Evolutionary conservation across 805 yeast species (phyloP).

Genomic region (Candida germanica): DNA sequence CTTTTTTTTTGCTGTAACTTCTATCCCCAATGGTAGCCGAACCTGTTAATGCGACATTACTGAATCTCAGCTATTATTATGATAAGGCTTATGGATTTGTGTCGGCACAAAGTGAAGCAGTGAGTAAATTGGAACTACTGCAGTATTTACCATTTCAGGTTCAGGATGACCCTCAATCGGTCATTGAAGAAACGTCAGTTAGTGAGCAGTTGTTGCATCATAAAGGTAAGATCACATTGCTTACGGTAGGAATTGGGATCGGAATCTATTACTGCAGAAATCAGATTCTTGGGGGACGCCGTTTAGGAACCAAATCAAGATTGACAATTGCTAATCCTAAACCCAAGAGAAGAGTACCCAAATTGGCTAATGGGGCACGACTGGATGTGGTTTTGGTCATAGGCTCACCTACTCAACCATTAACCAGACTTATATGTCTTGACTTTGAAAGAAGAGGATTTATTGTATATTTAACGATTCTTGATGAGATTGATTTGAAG

Average conservation of each 20-base stretch:
- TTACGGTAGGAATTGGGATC: constrained; percentile 27
- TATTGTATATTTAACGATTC: constrained; percentile 73
- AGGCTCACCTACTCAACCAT: constrained; percentile 75
- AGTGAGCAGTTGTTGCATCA: constrained; percentile 3
- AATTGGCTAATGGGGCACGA: constrained; percentile 67
- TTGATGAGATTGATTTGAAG: constrained; percentile 55
- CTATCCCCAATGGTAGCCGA: constrained; percentile 41
- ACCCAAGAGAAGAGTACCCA: constrained; percentile 52
- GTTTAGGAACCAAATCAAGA: neutral
- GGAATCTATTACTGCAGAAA: constrained; percentile 6
- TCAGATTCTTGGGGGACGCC: neutral
- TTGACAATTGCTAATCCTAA: neutral
- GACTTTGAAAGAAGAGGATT: constrained; percentile 80
- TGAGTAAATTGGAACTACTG: constrained; percentile 12
- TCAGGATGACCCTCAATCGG: constrained; percentile 1
- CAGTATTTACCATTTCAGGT: constrained; percentile 13
- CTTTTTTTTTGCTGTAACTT: neutral
- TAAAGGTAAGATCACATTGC: constrained; percentile 13
- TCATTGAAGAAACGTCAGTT: neutral
- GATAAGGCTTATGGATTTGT: constrained; percentile 19
- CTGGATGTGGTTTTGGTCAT: constrained; percentile 70
- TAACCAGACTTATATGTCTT: constrained; percentile 63
- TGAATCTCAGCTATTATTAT: constrained; percentile 23
- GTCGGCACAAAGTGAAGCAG: constrained; percentile 20
- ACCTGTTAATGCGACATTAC: constrained; percentile 40